Evolutionary conservation across 371 early-diverging fungal species (phyloP), one percentile per base, ranked within the genome.

Genomic region (Fennellomyces sp.): DNA sequence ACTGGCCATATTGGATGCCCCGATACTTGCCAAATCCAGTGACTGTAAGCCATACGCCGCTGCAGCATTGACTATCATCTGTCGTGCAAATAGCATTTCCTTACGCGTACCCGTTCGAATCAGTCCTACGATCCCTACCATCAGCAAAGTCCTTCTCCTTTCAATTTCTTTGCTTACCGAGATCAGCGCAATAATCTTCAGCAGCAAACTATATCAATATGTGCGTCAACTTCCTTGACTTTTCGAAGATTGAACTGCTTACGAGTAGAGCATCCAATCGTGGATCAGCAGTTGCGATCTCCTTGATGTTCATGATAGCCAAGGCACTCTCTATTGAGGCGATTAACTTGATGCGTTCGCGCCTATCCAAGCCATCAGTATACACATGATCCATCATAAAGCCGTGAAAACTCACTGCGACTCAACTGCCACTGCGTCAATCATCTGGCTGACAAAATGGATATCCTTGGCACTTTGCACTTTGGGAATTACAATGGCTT

Each of bases 151-250:
- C 29, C 30, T 28, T 17, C 17, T 47, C 1, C 25, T 23, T 26
- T 27, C n/a, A 42, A 3, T 26, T 15, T 38, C 27, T 27, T 41
- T 35, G 13, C 52, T 6, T 68, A 69, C 72, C 78, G 19, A 88
- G 62, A 69, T 95, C 95, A n/a, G 96, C 94, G 66, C 92, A 92
- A 65, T 90, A 95, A 73, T 97, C 97, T 71, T 97, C 96, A 10
- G 95, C 90, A n/a, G 96, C 96, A 80, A 95, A 93, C 89, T 87
- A 74, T 17, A n/a, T 26, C 8, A 0, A 29, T 12, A 30, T 50
- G 41, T 19, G 41, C 17, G 1, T 13, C 30, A 26, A 17, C 19
- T 13, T 27, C 4, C 5, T 50, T 4, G 27, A 26, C 3, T 28
- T n/a, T n/a, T 6, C n/a, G 17, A 2, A 7, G 7, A 38, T 8